A percentile compares a stretch with the other conserved stretches of the same genome.
Evolutionary conservation across 768 basidiomycete genomes (phyloP).

Genomic region (Trametes sanguinea): DNA sequence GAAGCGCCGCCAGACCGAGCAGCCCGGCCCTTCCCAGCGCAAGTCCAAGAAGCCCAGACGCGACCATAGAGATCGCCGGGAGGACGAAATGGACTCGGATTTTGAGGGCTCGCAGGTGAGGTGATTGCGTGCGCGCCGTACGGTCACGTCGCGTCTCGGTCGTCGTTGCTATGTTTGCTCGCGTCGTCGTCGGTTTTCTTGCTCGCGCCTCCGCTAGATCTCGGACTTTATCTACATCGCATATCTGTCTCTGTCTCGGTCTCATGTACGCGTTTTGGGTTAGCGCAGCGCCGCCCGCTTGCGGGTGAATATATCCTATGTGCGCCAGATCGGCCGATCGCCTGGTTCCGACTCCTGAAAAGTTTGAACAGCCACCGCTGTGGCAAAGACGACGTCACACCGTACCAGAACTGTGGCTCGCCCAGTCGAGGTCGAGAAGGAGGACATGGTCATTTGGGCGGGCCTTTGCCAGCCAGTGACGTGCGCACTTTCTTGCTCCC

Average conservation of each 20-base stretch:
- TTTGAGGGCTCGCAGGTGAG: not conserved
- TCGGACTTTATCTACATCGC: not conserved
- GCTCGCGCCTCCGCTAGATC: not conserved
- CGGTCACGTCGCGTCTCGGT: not conserved
- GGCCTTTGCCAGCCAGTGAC: too few species aligned
- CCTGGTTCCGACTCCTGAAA: not conserved
- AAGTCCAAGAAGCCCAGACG: too few species aligned
- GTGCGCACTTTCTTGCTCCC: too few species aligned
- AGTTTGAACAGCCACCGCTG: not conserved
- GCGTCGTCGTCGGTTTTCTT: not conserved
- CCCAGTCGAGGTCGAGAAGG: too few species aligned
- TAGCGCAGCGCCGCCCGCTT: not conserved
- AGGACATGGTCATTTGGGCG: too few species aligned
- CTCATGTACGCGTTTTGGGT: not conserved
- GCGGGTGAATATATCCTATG: not conserved
- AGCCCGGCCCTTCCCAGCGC: too few species aligned
- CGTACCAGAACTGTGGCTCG: not conserved
- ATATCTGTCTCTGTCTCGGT: not conserved
- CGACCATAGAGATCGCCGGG: too few species aligned
- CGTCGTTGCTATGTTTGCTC: not conserved
- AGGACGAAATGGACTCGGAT: not conserved
- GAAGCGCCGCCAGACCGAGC: too few species aligned
- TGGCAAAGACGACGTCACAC: not conserved
- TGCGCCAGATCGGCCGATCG: not conserved
- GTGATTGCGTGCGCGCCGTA: not conserved